Base-by-base conservation (phyloP, 2,329 filamentous ascomycete species). In the Chaetomium sp. region DNA sequence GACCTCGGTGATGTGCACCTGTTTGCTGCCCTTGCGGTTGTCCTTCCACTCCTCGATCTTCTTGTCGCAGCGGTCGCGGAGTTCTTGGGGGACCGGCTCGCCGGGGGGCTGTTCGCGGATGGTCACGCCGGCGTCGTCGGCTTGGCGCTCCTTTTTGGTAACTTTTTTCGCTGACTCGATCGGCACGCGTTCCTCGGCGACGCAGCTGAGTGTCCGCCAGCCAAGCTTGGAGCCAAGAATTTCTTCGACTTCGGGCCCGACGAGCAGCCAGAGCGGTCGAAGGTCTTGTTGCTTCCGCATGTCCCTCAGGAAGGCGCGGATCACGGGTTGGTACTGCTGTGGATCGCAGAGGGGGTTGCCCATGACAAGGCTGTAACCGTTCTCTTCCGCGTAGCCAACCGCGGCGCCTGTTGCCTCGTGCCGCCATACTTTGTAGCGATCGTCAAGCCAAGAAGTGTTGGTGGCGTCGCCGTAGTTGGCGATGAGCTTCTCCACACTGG, bases 401-500 rank as follows among this genome's bases (percentile, higher is more conserved):
- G 93, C 93, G 0, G 93, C 93, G 57, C 93, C 93, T 2, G 90
- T 94, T 38, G 80, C 76, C 25, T 85, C 79, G 74, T 97, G 92
- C 33, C 93, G 88, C 92, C 92, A 97, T 64, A 96, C 88, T 73
- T 91, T 84, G 75, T 93, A 97, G 7, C 92, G 88, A 7, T 93
- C 90, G 75, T 97, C 93, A 8, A 95, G 85, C 92, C 93, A 97
- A 0, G 92, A 95, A 0, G 93, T 97, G 73, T 96, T 96, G 57
- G 92, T 93, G 1, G 93, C 92, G 76, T 97, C 93, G 67, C 93
- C 93, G 71, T 97, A 97, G 77, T 97, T 97, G 74, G 92, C 92
- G 75, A 97, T 93, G 50, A 97, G 87, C 74, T 96, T 90, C 75
- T 93, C 91, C 5, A 97, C 75, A 0, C 91, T 83, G 59, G 93